phyloP scores from a whole-genome alignment of 768 basidiomycete genomes.

The Gymnopilus junonius region DNA sequence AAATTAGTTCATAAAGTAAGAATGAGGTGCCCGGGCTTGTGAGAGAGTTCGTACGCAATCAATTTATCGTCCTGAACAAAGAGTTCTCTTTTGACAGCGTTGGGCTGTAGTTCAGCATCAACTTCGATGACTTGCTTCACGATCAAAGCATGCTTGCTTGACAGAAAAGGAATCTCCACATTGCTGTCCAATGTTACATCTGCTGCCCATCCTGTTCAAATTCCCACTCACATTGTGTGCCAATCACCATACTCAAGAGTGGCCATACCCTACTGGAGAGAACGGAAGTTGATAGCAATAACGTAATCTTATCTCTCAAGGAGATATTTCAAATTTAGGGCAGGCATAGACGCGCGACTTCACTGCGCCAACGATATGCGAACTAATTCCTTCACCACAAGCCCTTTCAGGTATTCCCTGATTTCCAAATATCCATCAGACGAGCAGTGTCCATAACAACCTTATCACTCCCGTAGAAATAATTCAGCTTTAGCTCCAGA shows the following conservation, averaged over 20 bases:
- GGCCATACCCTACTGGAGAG: neutral
- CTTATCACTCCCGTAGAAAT: neutral
- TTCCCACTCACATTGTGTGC: conserved; percentile 56
- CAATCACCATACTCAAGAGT: conserved; percentile 30
- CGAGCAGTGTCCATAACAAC: neutral
- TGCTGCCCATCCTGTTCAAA: neutral
- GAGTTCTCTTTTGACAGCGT: conserved; percentile 77
- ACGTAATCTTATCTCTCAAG: neutral
- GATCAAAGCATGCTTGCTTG: conserved; percentile 74
- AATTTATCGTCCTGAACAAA: conserved; percentile 68
- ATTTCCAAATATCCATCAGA: neutral
- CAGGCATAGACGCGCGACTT: neutral
- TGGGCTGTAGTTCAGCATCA: conserved; percentile 81
- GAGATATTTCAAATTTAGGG: neutral
- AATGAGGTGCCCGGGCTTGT: conserved; percentile 2
- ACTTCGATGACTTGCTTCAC: conserved; percentile 87
- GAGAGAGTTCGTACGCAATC: conserved; percentile 63
- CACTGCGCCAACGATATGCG: neutral
- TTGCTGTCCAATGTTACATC: conserved; percentile 33
- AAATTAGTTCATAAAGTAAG: neutral
- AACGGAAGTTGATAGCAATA: neutral
- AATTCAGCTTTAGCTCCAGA: neutral
- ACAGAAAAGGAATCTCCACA: conserved; percentile 79
- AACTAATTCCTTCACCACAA: neutral
- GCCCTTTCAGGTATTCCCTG: neutral